Base-by-base conservation (phyloP, 495 filamentous ascomycete genomes). In the Tricharina praecox region DNA sequence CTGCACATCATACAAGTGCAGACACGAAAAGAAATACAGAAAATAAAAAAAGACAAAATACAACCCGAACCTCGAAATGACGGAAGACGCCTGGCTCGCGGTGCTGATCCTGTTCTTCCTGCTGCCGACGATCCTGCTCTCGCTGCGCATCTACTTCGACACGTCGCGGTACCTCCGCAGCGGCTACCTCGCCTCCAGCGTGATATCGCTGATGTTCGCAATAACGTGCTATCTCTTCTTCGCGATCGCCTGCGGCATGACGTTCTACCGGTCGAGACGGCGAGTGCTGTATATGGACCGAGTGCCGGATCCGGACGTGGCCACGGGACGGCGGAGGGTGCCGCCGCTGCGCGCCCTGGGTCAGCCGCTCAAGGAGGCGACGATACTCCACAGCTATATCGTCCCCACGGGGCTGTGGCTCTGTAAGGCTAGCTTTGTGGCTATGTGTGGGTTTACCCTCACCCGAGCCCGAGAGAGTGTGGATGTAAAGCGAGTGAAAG, bases 361-460 rank as follows among this genome's bases (percentile, higher is more conserved):
- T 2, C 43, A 19, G 19, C 43, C 43, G n/a, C 23, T 48, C 10
- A 37, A 10, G 13, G 45, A 48, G 23, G 45, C 45, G 9, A 48
- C 34, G 15, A 39, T 48, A 13, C 5, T 48, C 15, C 45, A 48
- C 19, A 23, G 16, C 5, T 48, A 23, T 19, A 39, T 48, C 15
- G 21, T 48, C 9, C 45, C 45, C 1, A 48, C 45, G 7, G 45
- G 45, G 9, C 34, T 48, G 16, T 48, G 45, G 45, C 34, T 48
- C 10, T 37, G 30, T 16, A 48, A 48, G 39, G 45, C 16, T 7
- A 38, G 33, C 21, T 48, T 48, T 39, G 45, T 48, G 34, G 45
- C 45, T n/a, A 48, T 48, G 45, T 48, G 43, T 46, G 34, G 1
- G 43, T 46, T 19, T 23, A 11, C 2, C 8, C 7, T 2, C 43